A percentile compares a stretch with the other conserved stretches of the same genome.
Conservation (phyloP, 306 rosid genomes). For the Bauhinia variegata region DNA sequence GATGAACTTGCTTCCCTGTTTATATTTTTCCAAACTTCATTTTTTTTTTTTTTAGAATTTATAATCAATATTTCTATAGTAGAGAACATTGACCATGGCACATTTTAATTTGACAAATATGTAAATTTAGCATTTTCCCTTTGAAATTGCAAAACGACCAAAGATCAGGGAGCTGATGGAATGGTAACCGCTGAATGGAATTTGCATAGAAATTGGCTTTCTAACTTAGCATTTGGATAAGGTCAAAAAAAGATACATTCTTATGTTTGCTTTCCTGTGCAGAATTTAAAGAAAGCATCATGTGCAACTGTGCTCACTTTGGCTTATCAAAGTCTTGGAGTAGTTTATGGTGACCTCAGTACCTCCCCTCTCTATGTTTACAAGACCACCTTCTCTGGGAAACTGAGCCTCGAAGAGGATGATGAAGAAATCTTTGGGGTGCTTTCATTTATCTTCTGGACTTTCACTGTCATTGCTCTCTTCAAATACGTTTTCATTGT, state of each 20-base stretch:
- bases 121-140: conserved; percentile 1
- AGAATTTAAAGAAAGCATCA: conserved; percentile 63
- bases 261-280: conserved; percentile 33
- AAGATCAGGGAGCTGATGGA: not conserved
- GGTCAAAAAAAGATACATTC: conserved; percentile 9
- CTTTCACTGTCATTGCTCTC: conserved; percentile 74
- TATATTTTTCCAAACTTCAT: not conserved
- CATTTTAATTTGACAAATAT: not conserved
- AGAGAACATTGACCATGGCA: not conserved
- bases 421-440: conserved; percentile 81
- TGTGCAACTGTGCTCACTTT: conserved; percentile 56
- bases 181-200: conserved; percentile 20
- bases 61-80: not conserved
- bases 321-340: conserved; percentile 88
- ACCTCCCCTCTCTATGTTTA: conserved; percentile 87
- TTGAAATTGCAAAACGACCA: not conserved
- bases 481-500: conserved; percentile 77
- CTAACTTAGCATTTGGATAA: not conserved
- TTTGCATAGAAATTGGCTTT: not conserved
- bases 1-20: too few species aligned
- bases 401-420: conserved; percentile 65
- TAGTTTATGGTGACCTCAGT: conserved; percentile 84
- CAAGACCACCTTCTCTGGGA: conserved; percentile 79
- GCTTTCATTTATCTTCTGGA: conserved; percentile 83
- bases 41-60: not conserved